A percentile compares a stretch with the other conserved stretches of the same genome.
phyloP scores from a whole-genome alignment of 164 flowering plant species.

The Santalum album region DNA sequence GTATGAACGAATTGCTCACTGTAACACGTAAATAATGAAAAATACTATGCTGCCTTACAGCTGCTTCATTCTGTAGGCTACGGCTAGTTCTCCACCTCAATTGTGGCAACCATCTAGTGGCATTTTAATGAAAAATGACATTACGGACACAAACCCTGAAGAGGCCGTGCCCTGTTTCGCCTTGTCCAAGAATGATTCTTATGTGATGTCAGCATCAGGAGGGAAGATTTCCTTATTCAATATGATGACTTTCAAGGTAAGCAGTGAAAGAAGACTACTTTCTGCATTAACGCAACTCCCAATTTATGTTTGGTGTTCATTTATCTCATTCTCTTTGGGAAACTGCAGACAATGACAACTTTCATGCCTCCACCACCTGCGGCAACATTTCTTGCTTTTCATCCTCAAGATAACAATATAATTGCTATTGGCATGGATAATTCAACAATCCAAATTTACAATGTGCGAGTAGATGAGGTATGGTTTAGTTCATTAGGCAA shows the following conservation, averaged over 20 bases:
- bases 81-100: constrained; percentile 62
- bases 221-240: constrained; percentile 79
- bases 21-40: background rate
- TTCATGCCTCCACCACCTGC: constrained; percentile 99
- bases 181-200: constrained; percentile 82
- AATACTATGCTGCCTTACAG: too few relatives aligned
- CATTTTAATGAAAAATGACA: constrained; percentile 80
- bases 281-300: background rate
- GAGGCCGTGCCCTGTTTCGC: constrained; percentile 90
- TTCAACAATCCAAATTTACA: constrained; percentile 84
- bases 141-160: constrained; percentile 58
- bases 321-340: background rate
- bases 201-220: constrained; percentile 83
- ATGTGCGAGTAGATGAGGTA: constrained; percentile 97
- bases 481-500: constrained; percentile 1
- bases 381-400: constrained; percentile 96
- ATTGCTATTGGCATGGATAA: constrained; percentile 99
- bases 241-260: constrained; percentile 83
- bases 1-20: too few relatives aligned
- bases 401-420: constrained; percentile 93
- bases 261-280: background rate
- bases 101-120: constrained; percentile 92
- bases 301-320: too few relatives aligned
- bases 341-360: constrained; percentile 81
- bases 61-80: constrained; percentile 53